phyloP scores from a whole-genome alignment of 1,284 basidiomycete species.

The Puccinia polysora region DNA sequence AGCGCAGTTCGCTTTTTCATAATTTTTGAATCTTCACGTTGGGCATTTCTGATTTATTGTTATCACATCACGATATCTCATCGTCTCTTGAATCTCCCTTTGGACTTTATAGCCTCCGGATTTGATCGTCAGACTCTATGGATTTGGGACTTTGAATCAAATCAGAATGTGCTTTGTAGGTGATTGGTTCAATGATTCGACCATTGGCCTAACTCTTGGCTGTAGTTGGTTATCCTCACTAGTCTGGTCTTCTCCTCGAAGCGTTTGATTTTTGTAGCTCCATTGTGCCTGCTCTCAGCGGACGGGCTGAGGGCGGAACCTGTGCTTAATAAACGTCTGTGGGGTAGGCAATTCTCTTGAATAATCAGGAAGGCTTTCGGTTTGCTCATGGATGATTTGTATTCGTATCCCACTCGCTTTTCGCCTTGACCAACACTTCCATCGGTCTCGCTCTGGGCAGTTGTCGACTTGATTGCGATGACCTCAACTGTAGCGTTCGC shows the following conservation, averaged over 20 bases:
- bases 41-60: not conserved
- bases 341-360: not conserved
- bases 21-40: not conserved
- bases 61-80: not conserved
- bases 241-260: not conserved
- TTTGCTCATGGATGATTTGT: not conserved
- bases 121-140: slow-evolving; percentile 8
- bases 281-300: slow-evolving; percentile 14
- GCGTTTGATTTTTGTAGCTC: slow-evolving; percentile 13
- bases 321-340: not conserved
- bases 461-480: slow-evolving; percentile 8
- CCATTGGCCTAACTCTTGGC: not conserved
- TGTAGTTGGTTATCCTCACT: not conserved
- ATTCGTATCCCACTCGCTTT: too few relatives aligned
- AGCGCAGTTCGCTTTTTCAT: slow-evolving; percentile 10
- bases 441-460: not conserved
- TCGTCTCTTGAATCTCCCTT: not conserved
- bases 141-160: slow-evolving; percentile 14
- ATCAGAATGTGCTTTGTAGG: slow-evolving; percentile 12
- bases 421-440: not conserved
- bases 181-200: not conserved
- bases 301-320: slow-evolving; percentile 5
- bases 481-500: slow-evolving; percentile 19
- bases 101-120: not conserved
- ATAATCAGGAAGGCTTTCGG: too few relatives aligned